Evolutionary conservation across 2,329 filamentous ascomycete genomes (phyloP), one percentile per base, ranked within the genome.

Genomic region (Clonostachys sp.): DNA sequence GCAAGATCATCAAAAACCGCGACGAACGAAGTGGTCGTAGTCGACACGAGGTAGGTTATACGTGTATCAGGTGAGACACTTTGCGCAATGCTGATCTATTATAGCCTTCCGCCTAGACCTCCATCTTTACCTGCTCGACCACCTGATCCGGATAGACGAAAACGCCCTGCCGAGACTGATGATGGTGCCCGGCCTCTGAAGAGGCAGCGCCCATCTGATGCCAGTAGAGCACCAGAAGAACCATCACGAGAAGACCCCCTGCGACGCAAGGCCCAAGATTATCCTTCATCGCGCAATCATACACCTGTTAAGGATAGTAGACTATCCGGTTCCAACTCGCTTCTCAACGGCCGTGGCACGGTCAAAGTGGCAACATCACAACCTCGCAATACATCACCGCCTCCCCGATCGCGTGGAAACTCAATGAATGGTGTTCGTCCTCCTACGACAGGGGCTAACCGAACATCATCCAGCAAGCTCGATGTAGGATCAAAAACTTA

Each of bases 111-210:
- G 17, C 63, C 63, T 14, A 71, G 67, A 53, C 65, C 68, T 5
- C 46, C 56, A 2, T 59, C 59, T 33, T 50, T 65, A 40, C 63
- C 68, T 42, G 55, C 67, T 45, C 50, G 68, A 56, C 59, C 67
- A 54, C 52, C 60, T n/a, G 74, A 67, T 38, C 72, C 67, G 8
- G 71, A 74, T 44, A 70, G 59, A 51, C 74, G 69, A 54, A 80
- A 78, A 61, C 74, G 75, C 39, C 51, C 57, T 12, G 60, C 65
- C 13, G 75, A 80, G 14, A 44, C 52, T 7, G 72, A 77, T 17
- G 73, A 75, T 24, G 65, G 68, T 34, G 49, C 56, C 20, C 69
- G 74, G 46, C 65, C 70, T 2, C 64, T 64, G 46, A 81, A 81
- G 59, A 71, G 76, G 24, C 24, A 30, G 24, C 24, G 24, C 24